These are phyloP conservation scores for Botrytis pseudocinerea DNA, from an alignment of 2,329 filamentous ascomycete genomes.

Conservation along the genomic window DNA sequence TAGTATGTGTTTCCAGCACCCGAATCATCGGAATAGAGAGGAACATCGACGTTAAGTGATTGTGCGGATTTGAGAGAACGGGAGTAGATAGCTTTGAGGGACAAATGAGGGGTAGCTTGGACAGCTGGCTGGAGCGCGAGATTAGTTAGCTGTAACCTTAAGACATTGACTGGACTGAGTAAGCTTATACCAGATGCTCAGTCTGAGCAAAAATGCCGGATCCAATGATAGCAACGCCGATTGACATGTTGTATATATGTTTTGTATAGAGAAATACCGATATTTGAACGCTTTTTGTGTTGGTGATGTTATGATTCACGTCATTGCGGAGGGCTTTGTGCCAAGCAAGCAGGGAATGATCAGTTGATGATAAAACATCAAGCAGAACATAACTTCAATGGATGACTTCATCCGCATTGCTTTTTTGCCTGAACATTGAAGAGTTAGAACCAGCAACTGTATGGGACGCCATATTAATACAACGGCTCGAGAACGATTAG, in stretches of 20 bases:
- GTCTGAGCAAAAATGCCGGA: conserved; percentile 63
- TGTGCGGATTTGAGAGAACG: conserved; percentile 40
- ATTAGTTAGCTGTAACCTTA: conserved; percentile 7
- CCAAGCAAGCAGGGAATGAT: not conserved
- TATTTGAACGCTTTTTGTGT: not conserved
- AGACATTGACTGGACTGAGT: conserved; percentile 26
- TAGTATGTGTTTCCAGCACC: conserved; percentile 47
- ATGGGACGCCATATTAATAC: not conserved
- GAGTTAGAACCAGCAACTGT: not conserved
- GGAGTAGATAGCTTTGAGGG: conserved; percentile 52
- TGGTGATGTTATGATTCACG: not conserved
- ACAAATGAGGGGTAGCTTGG: conserved; percentile 50
- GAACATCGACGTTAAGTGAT: conserved; percentile 45
- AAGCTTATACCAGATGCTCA: conserved; percentile 52
- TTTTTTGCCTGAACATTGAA: not conserved
- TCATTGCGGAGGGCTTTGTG: not conserved
- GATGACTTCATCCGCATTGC: not conserved
- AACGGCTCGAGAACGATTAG: not conserved
- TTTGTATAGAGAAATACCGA: not conserved
- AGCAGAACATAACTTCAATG: not conserved
- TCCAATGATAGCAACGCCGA: conserved; percentile 62
- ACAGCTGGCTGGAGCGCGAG: conserved; percentile 54
- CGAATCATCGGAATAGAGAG: conserved; percentile 40
- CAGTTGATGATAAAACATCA: not conserved
- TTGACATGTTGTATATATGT: conserved; percentile 38